Percentiles rank a stretch among this genome's conserved stretches.
Conservation (phyloP, 805 yeast species). For the Monosporozyma servazzii region DNA sequence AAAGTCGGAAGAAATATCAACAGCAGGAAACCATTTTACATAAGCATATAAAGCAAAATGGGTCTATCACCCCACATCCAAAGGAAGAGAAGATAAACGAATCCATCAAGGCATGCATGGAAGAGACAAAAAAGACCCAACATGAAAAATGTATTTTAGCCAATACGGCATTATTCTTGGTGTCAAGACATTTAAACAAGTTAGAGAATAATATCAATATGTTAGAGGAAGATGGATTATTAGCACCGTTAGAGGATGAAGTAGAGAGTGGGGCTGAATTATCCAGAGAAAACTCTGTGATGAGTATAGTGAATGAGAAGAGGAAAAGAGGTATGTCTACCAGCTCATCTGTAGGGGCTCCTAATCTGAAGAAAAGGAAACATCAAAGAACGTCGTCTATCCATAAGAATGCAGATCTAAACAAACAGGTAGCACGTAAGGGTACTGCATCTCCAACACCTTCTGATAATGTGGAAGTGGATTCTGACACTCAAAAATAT, state of each 20-base stretch:
- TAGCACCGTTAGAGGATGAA: slow-evolving; percentile 46
- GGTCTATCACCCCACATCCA: slow-evolving; percentile 72
- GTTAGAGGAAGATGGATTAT: slow-evolving; percentile 71
- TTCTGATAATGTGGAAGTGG: not conserved
- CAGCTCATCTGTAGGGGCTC: slow-evolving; percentile 8
- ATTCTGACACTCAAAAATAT: slow-evolving; percentile 2
- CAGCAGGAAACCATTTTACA: slow-evolving; percentile 73
- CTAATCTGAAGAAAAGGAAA: slow-evolving; percentile 17
- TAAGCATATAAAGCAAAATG: slow-evolving; percentile 73
- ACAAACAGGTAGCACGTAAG: not conserved
- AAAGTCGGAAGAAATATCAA: slow-evolving; percentile 54
- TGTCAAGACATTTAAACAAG: slow-evolving; percentile 63
- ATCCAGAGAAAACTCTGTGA: slow-evolving; percentile 26
- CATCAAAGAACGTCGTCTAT: slow-evolving; percentile 10
- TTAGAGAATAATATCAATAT: slow-evolving; percentile 69
- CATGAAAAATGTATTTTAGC: slow-evolving; percentile 71
- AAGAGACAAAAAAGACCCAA: slow-evolving; percentile 51
- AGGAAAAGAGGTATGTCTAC: slow-evolving; percentile 16
- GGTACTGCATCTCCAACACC: slow-evolving; percentile 1
- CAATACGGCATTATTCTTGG: slow-evolving; percentile 70
- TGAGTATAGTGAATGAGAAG: slow-evolving; percentile 13
- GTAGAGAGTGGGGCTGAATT: slow-evolving; percentile 22
- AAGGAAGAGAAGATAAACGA: slow-evolving; percentile 61
- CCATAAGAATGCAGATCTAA: slow-evolving; percentile 1
- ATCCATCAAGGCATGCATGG: slow-evolving; percentile 62